Evolutionary conservation across 1,284 basidiomycete species (phyloP).

Genomic region (Volvariella volvacea): DNA sequence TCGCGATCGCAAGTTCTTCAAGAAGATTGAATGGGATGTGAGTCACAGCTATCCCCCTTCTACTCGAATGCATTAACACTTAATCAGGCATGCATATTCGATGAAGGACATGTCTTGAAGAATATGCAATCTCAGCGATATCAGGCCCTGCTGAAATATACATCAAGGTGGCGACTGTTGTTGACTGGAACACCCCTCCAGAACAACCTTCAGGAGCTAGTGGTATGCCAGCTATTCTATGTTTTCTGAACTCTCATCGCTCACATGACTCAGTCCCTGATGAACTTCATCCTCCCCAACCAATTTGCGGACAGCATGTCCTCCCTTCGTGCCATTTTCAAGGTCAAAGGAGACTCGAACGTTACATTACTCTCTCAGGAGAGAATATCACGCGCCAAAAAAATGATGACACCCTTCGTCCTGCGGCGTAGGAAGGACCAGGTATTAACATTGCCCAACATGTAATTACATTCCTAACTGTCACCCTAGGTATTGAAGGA

Average conservation of each 20-base stretch:
- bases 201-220: slow-evolving; percentile 90
- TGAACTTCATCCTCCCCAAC: slow-evolving; percentile 96
- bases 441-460: slow-evolving; percentile 27
- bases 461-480: slow-evolving; percentile 3
- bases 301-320: slow-evolving; percentile 77
- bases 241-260: slow-evolving; percentile 2
- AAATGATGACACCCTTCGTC: slow-evolving; percentile 99
- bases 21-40: slow-evolving; percentile 87
- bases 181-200: slow-evolving; percentile 96
- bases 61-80: background rate
- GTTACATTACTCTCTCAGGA: slow-evolving; percentile 84
- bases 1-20: slow-evolving; percentile 89
- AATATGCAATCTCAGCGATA: slow-evolving; percentile 97
- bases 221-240: slow-evolving; percentile 50
- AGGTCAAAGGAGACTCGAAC: slow-evolving; percentile 85
- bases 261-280: slow-evolving; percentile 64
- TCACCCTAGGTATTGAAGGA: slow-evolving; percentile 76
- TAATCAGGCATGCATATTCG: slow-evolving; percentile 79
- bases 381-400: slow-evolving; percentile 90
- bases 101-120: slow-evolving; percentile 95
- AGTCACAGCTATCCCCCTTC: slow-evolving; percentile 23
- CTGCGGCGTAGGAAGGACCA: slow-evolving; percentile 92
- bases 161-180: slow-evolving; percentile 85
- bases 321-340: slow-evolving; percentile 91
- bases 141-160: slow-evolving; percentile 79